phyloP scores from a whole-genome alignment of 495 filamentous ascomycete genomes.

The Xylaria venustula region DNA sequence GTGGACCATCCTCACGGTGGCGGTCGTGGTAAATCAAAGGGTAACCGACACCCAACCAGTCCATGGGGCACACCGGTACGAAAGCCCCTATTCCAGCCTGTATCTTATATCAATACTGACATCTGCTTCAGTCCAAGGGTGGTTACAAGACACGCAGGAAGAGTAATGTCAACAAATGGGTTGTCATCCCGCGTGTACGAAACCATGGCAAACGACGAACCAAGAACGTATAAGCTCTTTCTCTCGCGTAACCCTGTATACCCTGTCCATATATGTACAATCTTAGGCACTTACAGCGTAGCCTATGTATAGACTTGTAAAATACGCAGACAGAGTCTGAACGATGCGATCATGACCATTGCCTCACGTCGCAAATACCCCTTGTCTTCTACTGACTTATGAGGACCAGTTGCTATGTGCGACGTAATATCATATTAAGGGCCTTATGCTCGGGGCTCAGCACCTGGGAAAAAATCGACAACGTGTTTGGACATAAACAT shows the following conservation, averaged over 20 bases:
- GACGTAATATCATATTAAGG: neutral
- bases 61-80: conserved; percentile 91
- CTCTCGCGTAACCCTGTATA: conserved; percentile 14
- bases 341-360: neutral
- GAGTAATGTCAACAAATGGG: conserved; percentile 75
- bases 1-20: conserved; percentile 96
- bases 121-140: conserved; percentile 70
- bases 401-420: neutral
- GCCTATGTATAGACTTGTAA: conserved; percentile 28
- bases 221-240: conserved; percentile 38
- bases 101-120: conserved; percentile 31
- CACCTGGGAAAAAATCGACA: too few species aligned
- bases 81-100: neutral
- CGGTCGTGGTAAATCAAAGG: conserved; percentile 98
- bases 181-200: conserved; percentile 69
- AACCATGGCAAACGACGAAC: conserved; percentile 71
- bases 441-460: too few species aligned
- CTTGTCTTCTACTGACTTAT: neutral
- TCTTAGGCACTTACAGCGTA: conserved; percentile 17
- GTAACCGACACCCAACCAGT: conserved; percentile 89
- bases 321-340: conserved; percentile 15
- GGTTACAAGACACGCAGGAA: conserved; percentile 89
- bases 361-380: neutral
- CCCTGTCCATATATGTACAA: conserved; percentile 30
- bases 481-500: too few species aligned